Percentiles rank a stretch among this genome's conserved stretches.
These are phyloP conservation scores for Mariannaea sp. DNA, from an alignment of 2,329 filamentous ascomycete species.

Conservation along the genomic window DNA sequence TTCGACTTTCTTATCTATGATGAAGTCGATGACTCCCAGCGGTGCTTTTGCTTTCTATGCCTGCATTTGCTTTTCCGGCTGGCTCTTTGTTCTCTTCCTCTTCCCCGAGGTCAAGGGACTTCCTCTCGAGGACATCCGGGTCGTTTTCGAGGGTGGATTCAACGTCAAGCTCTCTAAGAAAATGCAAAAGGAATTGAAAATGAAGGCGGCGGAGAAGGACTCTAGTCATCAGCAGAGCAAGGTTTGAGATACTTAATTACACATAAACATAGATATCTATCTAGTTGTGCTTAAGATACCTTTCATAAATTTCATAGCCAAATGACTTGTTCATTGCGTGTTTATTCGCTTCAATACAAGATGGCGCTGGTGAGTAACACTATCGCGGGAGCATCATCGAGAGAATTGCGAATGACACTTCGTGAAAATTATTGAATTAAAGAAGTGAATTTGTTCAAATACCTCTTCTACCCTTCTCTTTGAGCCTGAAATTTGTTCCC, in stretches of 20 bases:
- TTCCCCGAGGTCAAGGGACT: constrained; percentile 59
- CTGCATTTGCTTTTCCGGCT: constrained; percentile 51
- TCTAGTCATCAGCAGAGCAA: neutral
- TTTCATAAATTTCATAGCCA: no score
- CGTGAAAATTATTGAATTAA: no score
- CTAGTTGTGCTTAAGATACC: no score
- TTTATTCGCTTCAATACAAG: no score
- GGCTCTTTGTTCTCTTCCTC: constrained; percentile 47
- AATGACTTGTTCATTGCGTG: no score
- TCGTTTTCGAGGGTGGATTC: constrained; percentile 53
- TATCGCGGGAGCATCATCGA: no score
- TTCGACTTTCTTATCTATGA: constrained; percentile 52
- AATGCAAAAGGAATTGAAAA: constrained; percentile 40
- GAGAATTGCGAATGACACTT: no score
- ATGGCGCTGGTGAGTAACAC: no score
- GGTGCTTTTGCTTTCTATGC: constrained; percentile 57
- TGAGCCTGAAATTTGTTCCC: no score
- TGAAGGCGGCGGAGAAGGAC: constrained; percentile 1
- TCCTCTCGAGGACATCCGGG: constrained; percentile 55
- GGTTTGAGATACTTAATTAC: neutral
- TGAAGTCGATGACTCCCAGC: constrained; percentile 51
- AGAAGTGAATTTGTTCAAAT: no score
- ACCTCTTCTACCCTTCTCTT: no score
- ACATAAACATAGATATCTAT: no score
- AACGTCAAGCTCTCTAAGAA: constrained; percentile 46